Conservation (phyloP, 1,284 basidiomycete genomes). For the Microbotryum silenes-acaulis region DNA sequence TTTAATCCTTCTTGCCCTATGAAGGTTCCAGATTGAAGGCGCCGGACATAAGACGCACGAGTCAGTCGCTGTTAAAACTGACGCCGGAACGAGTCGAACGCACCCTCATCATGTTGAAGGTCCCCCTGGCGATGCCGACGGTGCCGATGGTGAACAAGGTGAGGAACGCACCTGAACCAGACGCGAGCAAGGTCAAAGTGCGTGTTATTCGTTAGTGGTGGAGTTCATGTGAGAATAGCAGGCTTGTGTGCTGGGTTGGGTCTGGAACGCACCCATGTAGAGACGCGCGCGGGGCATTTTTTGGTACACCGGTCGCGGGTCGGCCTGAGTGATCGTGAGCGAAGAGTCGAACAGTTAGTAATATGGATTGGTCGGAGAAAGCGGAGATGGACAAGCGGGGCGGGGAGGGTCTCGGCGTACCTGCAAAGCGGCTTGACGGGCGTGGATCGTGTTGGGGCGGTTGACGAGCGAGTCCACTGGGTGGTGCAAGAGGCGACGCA, state of each 20-base stretch:
- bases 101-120: constrained; percentile 29
- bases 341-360: too few species aligned
- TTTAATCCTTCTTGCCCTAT: constrained; percentile 30
- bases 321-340: constrained; percentile 12
- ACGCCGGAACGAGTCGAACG: not conserved
- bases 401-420: too few species aligned
- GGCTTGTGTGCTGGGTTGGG: not conserved
- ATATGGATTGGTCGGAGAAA: too few species aligned
- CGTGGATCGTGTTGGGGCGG: too few species aligned
- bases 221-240: not conserved
- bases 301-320: constrained; percentile 33
- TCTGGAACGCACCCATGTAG: constrained; percentile 33
- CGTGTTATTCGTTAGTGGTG: not conserved
- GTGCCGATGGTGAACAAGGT: constrained; percentile 31
- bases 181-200: not conserved
- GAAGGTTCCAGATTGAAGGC: fast-evolving
- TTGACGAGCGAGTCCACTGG: too few species aligned
- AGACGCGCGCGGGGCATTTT: constrained; percentile 34
- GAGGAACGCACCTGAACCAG: constrained; percentile 29
- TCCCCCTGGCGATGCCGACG: constrained; percentile 32
- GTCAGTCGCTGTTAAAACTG: too few species aligned
- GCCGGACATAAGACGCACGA: not conserved
- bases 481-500: too few species aligned
- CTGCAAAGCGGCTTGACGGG: too few species aligned
- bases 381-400: too few species aligned